Evolutionary conservation across 805 yeast genomes (phyloP), one percentile per base, ranked within the genome.

Genomic region (Kodamaea restingae): DNA sequence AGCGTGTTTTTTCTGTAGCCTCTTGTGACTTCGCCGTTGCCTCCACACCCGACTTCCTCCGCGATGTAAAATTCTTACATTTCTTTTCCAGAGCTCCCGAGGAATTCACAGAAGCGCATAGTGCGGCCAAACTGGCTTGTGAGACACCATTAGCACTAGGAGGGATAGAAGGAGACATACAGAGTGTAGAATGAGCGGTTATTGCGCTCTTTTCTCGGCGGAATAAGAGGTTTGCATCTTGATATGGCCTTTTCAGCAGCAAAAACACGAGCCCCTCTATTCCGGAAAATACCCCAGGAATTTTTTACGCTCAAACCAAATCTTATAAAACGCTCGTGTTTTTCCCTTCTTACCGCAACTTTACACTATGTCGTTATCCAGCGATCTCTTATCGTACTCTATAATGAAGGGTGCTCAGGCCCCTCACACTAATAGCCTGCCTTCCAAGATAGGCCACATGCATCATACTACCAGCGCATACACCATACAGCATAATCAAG

Each of bases 361-460:
- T 22, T 6, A 15, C 11, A 37, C 30, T 39, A 47, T 41, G 31
- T 56, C 56, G 54, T 49, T 57, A 35, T 51, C 63, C 14, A 57
- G 55, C 52, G 72, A 67, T 44, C 58, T 67, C 32, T 52, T 65
- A 41, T 50, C 62, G 36, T 67, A 67, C 44, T 66, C 71, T 25
- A 67, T 67, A 39, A 65, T 66, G 70, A 52, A 55, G 25, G 27
- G 38, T 18, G 28, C 38, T 9, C 32, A 35, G 21, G 18, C 17
- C 7, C 37, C 28, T 17, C 37, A 35, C 7, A 20, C 32, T 18
- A 12, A 26, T 4, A 18, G 30, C 17, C 21, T 22, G 18, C 10
- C 36, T 30, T 24, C 36, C 36, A 7, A 25, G 25, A 17, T 27
- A 6, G 31, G 31, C 31, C 31, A 27, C 31, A 14, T 27, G 31